Percentiles rank a stretch among this genome's conserved stretches.
phyloP scores from a whole-genome alignment of 495 filamentous ascomycete genomes.

The Neurospora sp. region DNA sequence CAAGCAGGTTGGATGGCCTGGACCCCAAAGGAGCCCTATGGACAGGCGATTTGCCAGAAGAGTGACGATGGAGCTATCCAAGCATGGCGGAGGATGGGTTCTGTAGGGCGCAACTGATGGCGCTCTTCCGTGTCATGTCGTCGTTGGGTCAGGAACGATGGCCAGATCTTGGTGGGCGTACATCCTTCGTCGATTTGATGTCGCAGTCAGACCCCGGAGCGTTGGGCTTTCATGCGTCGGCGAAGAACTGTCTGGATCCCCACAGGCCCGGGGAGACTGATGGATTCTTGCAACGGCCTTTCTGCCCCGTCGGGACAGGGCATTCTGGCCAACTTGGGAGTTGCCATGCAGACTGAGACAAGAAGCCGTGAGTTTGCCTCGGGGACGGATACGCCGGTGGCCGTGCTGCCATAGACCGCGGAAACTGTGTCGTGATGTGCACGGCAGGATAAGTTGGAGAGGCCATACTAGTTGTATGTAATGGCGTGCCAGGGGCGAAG shows the following conservation, averaged over 20 bases:
- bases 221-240: conserved; percentile 7
- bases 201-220: background rate
- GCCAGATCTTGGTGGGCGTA: background rate
- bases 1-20: background rate
- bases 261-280: background rate
- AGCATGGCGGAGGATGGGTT: background rate
- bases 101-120: background rate
- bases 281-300: background rate
- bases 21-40: background rate
- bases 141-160: background rate
- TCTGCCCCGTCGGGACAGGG: background rate
- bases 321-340: background rate
- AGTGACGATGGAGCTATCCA: background rate
- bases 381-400: background rate
- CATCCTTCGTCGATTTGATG: background rate
- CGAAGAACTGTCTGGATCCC: background rate
- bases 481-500: background rate
- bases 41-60: background rate
- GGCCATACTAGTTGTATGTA: background rate
- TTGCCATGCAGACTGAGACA: background rate
- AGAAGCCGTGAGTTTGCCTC: background rate
- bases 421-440: background rate
- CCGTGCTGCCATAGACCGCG: background rate
- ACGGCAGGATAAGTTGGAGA: background rate
- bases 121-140: background rate